Evolutionary conservation across 768 basidiomycete genomes (phyloP), one percentile per base, ranked within the genome.

Genomic region (Russula sp.): DNA sequence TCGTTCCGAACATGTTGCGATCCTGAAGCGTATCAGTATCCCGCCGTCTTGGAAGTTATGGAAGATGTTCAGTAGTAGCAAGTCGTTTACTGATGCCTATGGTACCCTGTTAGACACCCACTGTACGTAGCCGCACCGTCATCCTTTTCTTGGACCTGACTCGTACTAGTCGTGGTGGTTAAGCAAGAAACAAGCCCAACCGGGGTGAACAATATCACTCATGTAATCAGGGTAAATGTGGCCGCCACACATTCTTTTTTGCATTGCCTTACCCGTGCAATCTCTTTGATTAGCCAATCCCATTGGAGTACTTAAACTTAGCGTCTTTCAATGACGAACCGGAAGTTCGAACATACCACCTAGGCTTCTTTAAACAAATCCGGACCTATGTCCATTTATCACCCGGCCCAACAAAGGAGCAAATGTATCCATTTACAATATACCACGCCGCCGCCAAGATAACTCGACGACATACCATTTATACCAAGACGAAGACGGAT

Each of bases 1-100:
- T 32, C 57, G 22, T 57, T 44, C 5, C 1, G 40, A 11, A 22
- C 18, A 10, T 5, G 20, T 57, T 30, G 6, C 5, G 32, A 57
- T 13, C 10, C 40, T 13, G 14, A 46, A n/a, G 6, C 20, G 6
- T 46, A 20, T 32, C 5, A 82, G 5, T n/a, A 5, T 9, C 20
- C 26, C 83, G 6, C 26, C 83, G 6, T 84, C 85, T 74, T 80
- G 83, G 18, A 22, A 57, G 14, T n/a, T n/a, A 22, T 58, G 84
- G 28, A 24, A 58, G 18, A 0, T 32, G 9, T 58, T 14, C 14
- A n/a, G 30, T 13, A 32, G 57, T 14, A 18, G 26, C 13, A 14
- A 8, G 16, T 32, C 16, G 30, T 58, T 44, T 30, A 48, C 8
- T 1, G 44, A 46, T 58, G 30, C n/a, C 24, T 5, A 8, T 2